Evolutionary conservation across 768 basidiomycete genomes (phyloP).

Genomic region (Tricholoma bakamatsutake): DNA sequence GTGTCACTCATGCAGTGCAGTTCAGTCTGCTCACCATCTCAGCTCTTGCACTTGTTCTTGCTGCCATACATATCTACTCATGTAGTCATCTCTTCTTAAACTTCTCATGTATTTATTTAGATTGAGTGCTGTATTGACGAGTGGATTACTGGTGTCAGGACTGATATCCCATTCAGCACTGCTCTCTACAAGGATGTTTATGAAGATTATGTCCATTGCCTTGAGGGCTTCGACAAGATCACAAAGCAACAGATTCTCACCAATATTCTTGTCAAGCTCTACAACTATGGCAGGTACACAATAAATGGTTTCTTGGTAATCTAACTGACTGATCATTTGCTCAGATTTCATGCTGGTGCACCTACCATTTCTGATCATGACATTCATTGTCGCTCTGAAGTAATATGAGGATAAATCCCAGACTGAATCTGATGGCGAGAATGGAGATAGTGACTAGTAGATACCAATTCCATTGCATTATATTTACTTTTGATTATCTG

Average conservation of each 20-base stretch:
- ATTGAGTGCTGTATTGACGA: too few relatives aligned
- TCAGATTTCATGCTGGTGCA: not conserved
- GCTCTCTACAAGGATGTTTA: slow-evolving; percentile 10
- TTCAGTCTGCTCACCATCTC: slow-evolving; percentile 17
- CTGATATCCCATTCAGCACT: slow-evolving; percentile 10
- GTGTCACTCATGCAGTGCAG: slow-evolving; percentile 13
- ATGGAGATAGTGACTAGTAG: not conserved
- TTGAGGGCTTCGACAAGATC: not conserved
- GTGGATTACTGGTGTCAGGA: not conserved
- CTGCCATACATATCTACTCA: slow-evolving; percentile 7
- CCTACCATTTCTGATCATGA: not conserved
- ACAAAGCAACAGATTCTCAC: not conserved
- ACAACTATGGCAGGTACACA: not conserved
- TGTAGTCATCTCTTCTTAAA: not conserved
- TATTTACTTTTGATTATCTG: not conserved
- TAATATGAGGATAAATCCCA: not conserved
- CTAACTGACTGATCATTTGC: not conserved
- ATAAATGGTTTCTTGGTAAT: not conserved
- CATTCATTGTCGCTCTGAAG: not conserved
- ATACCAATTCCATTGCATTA: not conserved
- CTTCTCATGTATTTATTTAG: slow-evolving; percentile 1
- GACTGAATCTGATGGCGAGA: not conserved
- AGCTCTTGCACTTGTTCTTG: slow-evolving; percentile 12
- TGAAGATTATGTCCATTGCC: not conserved
- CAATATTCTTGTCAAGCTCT: not conserved